Evolutionary conservation across 768 basidiomycete species (phyloP).

Genomic region (Macrolepiota dolichaula): DNA sequence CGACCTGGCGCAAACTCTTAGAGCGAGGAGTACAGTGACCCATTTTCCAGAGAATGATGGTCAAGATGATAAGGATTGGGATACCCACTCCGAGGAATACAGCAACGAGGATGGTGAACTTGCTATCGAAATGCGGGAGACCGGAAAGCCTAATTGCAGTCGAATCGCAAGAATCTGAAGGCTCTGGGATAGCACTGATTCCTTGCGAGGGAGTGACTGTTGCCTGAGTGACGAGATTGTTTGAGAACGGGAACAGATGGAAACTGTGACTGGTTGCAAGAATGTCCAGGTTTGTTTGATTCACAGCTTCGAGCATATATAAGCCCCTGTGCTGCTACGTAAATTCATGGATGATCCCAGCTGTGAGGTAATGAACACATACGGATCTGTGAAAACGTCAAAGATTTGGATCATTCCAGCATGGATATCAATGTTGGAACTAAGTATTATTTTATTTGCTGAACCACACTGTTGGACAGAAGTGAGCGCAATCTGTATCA

Average conservation of each 20-base stretch:
- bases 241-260: background rate
- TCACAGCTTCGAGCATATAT: background rate
- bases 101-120: background rate
- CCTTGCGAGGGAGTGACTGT: background rate
- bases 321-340: background rate
- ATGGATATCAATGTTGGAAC: background rate
- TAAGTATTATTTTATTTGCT: background rate
- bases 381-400: background rate
- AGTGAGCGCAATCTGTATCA: background rate
- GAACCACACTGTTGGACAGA: background rate
- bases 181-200: too few relatives aligned
- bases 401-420: too few relatives aligned
- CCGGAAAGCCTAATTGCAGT: background rate
- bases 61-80: background rate
- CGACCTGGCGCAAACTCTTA: too few relatives aligned
- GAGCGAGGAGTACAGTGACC: background rate
- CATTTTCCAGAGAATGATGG: background rate
- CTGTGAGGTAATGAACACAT: background rate
- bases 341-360: background rate
- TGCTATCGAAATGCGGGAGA: too few relatives aligned
- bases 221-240: background rate
- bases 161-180: background rate
- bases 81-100: background rate
- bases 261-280: constrained; percentile 5
- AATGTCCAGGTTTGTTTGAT: background rate